Base-by-base conservation (phyloP, 805 yeast genomes). In the Yarrowia yakushimensis region DNA sequence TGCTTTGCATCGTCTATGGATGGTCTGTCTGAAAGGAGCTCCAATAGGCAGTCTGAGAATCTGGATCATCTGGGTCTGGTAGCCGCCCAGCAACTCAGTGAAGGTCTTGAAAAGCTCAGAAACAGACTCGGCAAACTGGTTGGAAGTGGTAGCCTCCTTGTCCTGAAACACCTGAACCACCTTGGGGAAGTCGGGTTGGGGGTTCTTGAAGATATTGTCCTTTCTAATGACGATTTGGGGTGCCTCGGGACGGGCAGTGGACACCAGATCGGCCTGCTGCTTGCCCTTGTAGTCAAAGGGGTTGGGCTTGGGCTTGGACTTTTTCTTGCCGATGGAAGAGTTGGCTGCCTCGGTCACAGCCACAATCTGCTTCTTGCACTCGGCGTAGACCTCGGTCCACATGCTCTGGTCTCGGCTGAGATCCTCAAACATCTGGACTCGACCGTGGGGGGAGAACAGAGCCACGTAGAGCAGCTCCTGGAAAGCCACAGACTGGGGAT, bases 401-500 rank as follows among this genome's bases (percentile, higher is more conserved):
- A 69, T 60, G 22, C 71, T 60, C 11, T 65, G 68, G 5, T 67
- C 69, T n/a, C 71, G 67, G 22, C 67, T 68, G 5, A 71, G 68
- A 46, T 77, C 78, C n/a, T 63, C 64, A 64, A 65, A 77, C 7
- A 77, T 73, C n/a, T 66, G 22, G 23, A 63, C 64, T 22, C 80
- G 67, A n/a, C 80, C 69, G 12, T 62, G 65, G 13, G 67, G 64
- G 43, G 69, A 67, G 31, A 65, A 65, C 34, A 66, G 64, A 6
- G 76, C 69, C 41, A 77, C 71, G 23, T 63, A 62, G 15, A 65
- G 60, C 11, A 78, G 68, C 62, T 77, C 80, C 48, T 73, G 70
- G 69, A 75, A 77, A 0, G 81, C 80, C 18, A 69, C 65, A 9
- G 73, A 64, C 46, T 70, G 66, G 5, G 74, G 67, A 10, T 73